A percentile compares a stretch with the other conserved stretches of the same genome.
phyloP scores from a whole-genome alignment of 1,284 basidiomycete genomes.

The Fomes fomentarius region DNA sequence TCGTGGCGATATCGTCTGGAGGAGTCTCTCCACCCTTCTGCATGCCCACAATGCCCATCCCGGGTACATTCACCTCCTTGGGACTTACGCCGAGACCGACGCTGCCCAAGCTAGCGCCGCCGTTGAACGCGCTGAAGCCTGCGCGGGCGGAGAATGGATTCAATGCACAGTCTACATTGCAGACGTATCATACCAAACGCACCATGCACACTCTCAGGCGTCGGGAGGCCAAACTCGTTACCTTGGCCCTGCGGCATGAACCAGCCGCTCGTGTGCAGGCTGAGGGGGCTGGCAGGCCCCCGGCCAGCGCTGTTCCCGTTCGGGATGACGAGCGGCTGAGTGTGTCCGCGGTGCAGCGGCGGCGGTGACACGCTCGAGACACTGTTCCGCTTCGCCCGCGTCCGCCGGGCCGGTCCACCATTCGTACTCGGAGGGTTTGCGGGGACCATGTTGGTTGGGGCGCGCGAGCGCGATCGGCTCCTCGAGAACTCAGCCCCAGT shows the following conservation, averaged over 20 bases:
- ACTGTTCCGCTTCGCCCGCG: slow-evolving; percentile 46
- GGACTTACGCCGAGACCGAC: slow-evolving; percentile 35
- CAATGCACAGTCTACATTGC: slow-evolving; percentile 2
- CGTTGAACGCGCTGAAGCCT: slow-evolving; percentile 32
- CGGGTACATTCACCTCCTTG: slow-evolving; percentile 34
- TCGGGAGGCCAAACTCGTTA: slow-evolving; percentile 42
- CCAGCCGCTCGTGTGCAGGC: slow-evolving; percentile 33
- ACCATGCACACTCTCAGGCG: slow-evolving; percentile 43
- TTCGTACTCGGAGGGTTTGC: slow-evolving; percentile 41
- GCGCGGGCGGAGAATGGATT: slow-evolving; percentile 7
- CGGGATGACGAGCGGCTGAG: slow-evolving; percentile 64
- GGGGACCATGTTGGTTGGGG: slow-evolving; percentile 45
- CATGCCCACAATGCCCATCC: slow-evolving; percentile 26
- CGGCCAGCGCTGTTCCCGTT: slow-evolving; percentile 31
- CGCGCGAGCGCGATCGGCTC: slow-evolving; percentile 46
- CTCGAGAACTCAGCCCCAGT: slow-evolving; percentile 29
- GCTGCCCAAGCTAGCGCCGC: slow-evolving; percentile 23
- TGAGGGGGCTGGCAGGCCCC: slow-evolving; percentile 34
- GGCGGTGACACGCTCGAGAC: slow-evolving; percentile 50
- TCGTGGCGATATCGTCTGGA: slow-evolving; percentile 39
- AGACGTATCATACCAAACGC: slow-evolving; percentile 5
- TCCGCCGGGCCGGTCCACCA: slow-evolving; percentile 39
- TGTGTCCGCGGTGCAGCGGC: slow-evolving; percentile 37
- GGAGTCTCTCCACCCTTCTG: slow-evolving; percentile 32
- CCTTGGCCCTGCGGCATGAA: slow-evolving; percentile 30